phyloP scores from a whole-genome alignment of 2,329 filamentous ascomycete species.

The Thermothelomyces thermophilus region DNA sequence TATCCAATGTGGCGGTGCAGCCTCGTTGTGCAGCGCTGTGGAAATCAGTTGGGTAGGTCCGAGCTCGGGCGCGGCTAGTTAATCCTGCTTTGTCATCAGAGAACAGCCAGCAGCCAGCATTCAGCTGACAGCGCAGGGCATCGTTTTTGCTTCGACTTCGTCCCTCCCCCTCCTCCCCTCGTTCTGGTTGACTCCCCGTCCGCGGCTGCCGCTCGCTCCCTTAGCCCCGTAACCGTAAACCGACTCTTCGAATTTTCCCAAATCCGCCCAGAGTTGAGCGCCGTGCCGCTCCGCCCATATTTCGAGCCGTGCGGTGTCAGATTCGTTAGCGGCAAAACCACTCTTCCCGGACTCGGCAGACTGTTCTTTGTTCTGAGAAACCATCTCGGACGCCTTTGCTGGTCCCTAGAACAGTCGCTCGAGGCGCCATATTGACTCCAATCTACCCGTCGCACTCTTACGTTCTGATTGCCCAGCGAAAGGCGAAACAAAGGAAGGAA shows the following conservation, averaged over 20 bases:
- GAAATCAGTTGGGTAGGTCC: too few species aligned
- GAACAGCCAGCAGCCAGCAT: background rate
- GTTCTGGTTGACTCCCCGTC: background rate
- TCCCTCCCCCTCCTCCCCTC: background rate
- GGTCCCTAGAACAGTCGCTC: constrained; percentile 39
- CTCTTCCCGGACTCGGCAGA: constrained; percentile 19
- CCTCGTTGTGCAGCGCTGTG: too few species aligned
- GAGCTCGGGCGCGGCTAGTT: too few species aligned
- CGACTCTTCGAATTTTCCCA: background rate
- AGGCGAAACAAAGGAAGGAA: background rate
- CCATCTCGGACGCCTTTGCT: constrained; percentile 55
- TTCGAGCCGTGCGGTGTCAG: background rate
- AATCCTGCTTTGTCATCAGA: background rate
- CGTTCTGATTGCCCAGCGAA: background rate
- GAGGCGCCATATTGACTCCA: background rate
- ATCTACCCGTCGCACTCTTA: too few species aligned
- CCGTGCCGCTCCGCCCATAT: background rate
- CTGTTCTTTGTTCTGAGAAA: constrained; percentile 33
- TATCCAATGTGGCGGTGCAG: too few species aligned
- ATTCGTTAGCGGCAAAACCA: constrained; percentile 5
- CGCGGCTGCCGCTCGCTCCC: constrained; percentile 6
- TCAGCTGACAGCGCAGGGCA: background rate
- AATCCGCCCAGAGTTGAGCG: background rate
- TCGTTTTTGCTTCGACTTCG: background rate
- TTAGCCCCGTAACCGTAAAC: background rate